A percentile compares a stretch with the other conserved stretches of the same genome.
Evolutionary conservation across 495 filamentous ascomycete genomes (phyloP).

Genomic region (Tuber calosporum): DNA sequence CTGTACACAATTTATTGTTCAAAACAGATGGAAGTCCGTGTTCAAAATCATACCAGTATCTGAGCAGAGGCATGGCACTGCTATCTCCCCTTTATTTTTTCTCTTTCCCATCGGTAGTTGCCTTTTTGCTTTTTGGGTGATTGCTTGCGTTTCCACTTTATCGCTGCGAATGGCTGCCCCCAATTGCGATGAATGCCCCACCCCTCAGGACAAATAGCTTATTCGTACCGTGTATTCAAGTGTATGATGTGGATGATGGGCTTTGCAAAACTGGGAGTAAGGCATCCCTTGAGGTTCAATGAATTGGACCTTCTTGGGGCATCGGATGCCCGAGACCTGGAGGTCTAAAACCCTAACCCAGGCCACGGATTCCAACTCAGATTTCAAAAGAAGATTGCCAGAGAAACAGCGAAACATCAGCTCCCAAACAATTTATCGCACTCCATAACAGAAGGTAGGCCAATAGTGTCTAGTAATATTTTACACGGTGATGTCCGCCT

Average conservation of each 20-base stretch:
- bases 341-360: background rate
- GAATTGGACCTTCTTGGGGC: background rate
- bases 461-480: background rate
- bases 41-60: background rate
- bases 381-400: background rate
- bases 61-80: background rate
- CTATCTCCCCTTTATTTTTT: background rate
- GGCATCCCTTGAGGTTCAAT: background rate
- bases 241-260: background rate
- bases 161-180: background rate
- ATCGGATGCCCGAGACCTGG: background rate
- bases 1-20: background rate
- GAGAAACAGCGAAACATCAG: background rate
- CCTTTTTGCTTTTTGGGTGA: background rate
- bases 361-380: background rate
- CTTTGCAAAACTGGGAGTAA: background rate
- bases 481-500: background rate
- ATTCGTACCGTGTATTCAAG: background rate
- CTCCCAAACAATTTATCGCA: background rate
- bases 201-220: background rate
- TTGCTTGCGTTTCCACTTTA: background rate
- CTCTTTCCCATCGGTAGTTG: background rate
- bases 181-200: background rate
- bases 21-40: conserved; percentile 2
- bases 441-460: background rate